A percentile compares a stretch with the other conserved stretches of the same genome.
Evolutionary conservation across 1,284 basidiomycete species (phyloP).

Genomic region (Fomitopsis schrenkii): DNA sequence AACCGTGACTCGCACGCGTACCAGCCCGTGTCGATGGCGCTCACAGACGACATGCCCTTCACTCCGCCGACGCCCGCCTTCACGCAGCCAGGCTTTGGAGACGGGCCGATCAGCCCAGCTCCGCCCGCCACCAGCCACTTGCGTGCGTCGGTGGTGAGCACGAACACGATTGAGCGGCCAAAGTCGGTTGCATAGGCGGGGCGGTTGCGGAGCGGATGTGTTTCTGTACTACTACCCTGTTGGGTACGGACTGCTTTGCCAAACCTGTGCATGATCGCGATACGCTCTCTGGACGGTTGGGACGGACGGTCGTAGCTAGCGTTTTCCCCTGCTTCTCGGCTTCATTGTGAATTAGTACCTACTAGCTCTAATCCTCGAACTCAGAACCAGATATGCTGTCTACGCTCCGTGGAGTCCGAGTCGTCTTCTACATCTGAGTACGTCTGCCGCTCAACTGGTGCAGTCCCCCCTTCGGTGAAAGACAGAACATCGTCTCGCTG

Average conservation of each 20-base stretch:
- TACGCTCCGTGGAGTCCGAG: no score
- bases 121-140: not conserved
- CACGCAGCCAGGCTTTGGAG: constrained; percentile 37
- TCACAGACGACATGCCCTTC: constrained; percentile 66
- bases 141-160: not conserved
- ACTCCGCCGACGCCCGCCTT: constrained; percentile 63
- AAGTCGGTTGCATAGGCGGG: constrained; percentile 39
- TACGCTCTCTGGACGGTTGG: not conserved
- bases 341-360: not conserved
- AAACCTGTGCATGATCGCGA: not conserved
- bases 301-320: not conserved
- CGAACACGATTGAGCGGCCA: constrained; percentile 30
- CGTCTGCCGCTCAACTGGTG: no score
- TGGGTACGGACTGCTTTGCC: constrained; percentile 1
- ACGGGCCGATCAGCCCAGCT: not conserved
- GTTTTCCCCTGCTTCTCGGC: not conserved
- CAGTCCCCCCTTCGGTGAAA: constrained; percentile 9
- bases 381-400: not conserved
- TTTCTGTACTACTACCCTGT: constrained; percentile 1
- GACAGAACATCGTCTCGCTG: not conserved
- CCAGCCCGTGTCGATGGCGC: constrained; percentile 71
- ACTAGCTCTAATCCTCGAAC: not conserved
- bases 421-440: no score
- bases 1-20: constrained; percentile 38
- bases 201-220: not conserved